phyloP scores from a whole-genome alignment of 1,284 basidiomycete species.

The Puccinia brachypodii region DNA sequence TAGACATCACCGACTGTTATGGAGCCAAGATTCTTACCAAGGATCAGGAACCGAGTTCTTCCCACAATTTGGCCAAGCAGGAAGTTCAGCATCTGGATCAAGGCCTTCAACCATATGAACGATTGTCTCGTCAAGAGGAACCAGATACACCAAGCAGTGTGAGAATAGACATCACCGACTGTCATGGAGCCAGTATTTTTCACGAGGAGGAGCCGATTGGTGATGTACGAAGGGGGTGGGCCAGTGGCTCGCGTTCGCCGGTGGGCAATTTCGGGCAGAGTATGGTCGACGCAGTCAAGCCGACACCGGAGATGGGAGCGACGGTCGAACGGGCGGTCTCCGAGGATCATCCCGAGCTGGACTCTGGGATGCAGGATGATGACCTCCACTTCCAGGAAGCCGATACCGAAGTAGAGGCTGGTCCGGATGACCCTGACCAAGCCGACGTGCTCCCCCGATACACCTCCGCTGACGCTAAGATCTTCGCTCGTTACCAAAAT shows the following conservation, averaged over 20 bases:
- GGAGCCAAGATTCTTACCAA: neutral
- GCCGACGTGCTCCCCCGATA: neutral
- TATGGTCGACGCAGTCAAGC: neutral
- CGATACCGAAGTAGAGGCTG: neutral
- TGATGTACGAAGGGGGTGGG: neutral
- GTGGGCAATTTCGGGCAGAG: neutral
- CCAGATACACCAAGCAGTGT: neutral
- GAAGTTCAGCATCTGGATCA: neutral
- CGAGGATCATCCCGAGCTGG: neutral
- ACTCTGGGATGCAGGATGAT: neutral
- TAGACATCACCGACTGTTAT: neutral
- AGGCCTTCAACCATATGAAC: neutral
- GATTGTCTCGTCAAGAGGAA: neutral
- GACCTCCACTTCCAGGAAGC: neutral
- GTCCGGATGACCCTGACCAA: neutral
- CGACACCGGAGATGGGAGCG: neutral
- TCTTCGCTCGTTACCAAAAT: neutral
- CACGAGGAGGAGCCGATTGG: neutral
- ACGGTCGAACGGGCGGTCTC: neutral
- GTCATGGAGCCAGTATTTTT: neutral
- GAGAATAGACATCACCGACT: neutral
- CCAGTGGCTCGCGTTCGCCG: neutral
- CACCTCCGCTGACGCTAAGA: slow-evolving; percentile 12
- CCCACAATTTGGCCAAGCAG: neutral
- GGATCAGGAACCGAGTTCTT: too few relatives aligned